Conservation (phyloP, 345 rosid species). For the Excoecaria agallocha region DNA sequence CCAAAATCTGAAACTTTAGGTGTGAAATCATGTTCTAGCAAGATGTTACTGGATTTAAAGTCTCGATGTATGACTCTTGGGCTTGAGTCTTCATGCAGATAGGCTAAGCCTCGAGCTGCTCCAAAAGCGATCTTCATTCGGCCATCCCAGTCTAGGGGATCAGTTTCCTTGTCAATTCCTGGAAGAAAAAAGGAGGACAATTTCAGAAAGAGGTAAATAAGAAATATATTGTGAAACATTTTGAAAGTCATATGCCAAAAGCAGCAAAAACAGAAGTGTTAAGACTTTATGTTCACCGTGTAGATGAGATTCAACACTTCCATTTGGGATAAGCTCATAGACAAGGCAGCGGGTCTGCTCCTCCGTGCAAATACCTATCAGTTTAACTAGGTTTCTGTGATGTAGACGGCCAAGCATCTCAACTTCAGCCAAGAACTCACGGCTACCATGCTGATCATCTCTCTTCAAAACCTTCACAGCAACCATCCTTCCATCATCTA, state of each 20-base stretch:
- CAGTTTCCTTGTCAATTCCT: constrained; percentile 52
- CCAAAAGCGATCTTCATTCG: constrained; percentile 78
- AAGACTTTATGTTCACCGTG: constrained; percentile 41
- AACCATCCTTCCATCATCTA: constrained; percentile 56
- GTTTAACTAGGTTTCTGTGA: constrained; percentile 66
- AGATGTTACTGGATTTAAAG: constrained; percentile 73
- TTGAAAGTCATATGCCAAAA: not conserved
- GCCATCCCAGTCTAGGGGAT: constrained; percentile 62
- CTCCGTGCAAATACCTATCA: constrained; percentile 60
- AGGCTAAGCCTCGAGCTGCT: constrained; percentile 78
- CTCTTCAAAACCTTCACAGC: constrained; percentile 76
- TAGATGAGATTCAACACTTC: constrained; percentile 70
- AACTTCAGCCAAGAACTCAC: constrained; percentile 72
- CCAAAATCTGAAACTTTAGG: constrained; percentile 81
- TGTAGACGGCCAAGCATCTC: constrained; percentile 83
- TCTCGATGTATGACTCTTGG: constrained; percentile 73
- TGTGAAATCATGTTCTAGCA: constrained; percentile 65
- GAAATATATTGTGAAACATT: not conserved
- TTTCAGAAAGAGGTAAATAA: not conserved
- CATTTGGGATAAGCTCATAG: constrained; percentile 68
- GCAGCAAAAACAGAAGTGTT: not conserved
- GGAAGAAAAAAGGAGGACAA: constrained; percentile 15
- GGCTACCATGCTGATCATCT: constrained; percentile 54
- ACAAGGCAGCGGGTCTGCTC: constrained; percentile 51
- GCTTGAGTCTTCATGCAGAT: constrained; percentile 73